A percentile compares a stretch with the other conserved stretches of the same genome.
Conservation (phyloP, 345 rosid species). For the Pugionium dolabratum region DNA sequence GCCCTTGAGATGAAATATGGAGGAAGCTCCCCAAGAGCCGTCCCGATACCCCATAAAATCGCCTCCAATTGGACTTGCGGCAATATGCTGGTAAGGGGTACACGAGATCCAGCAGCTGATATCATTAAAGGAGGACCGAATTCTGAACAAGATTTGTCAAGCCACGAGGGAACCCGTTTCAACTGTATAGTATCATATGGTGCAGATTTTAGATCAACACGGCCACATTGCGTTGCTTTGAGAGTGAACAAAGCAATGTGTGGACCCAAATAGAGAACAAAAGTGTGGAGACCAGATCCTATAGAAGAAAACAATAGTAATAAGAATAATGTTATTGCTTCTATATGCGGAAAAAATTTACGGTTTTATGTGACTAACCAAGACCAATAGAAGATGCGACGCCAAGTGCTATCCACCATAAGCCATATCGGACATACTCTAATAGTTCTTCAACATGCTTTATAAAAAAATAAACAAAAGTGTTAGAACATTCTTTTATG, state of each 20-base stretch:
- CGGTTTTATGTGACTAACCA: constrained; percentile 52
- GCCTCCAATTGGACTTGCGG: constrained; percentile 88
- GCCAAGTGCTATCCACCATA: constrained; percentile 97
- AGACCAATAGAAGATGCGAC: constrained; percentile 99
- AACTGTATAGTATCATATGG: constrained; percentile 66
- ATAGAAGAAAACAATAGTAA: constrained; percentile 15
- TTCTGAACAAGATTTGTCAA: constrained; percentile 77
- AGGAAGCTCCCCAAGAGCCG: constrained; percentile 99
- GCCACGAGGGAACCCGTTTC: constrained; percentile 74
- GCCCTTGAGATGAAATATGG: constrained; percentile 99
- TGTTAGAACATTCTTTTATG: background rate
- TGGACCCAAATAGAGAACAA: constrained; percentile 96
- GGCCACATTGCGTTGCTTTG: constrained; percentile 78
- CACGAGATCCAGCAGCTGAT: constrained; percentile 60
- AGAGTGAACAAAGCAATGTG: constrained; percentile 85
- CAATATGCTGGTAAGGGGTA: constrained; percentile 71
- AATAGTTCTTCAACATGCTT: constrained; percentile 86
- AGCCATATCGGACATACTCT: constrained; percentile 60
- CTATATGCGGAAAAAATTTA: background rate
- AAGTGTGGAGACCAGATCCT: constrained; percentile 98
- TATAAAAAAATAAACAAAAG: background rate
- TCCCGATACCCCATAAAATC: constrained; percentile 91
- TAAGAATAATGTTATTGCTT: background rate
- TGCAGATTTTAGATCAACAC: constrained; percentile 83
- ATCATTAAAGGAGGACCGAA: constrained; percentile 74